Percentiles rank a stretch among this genome's conserved stretches.
These are phyloP conservation scores for Ramalina peruviana DNA, from an alignment of 495 filamentous ascomycete species.

Conservation along the genomic window DNA sequence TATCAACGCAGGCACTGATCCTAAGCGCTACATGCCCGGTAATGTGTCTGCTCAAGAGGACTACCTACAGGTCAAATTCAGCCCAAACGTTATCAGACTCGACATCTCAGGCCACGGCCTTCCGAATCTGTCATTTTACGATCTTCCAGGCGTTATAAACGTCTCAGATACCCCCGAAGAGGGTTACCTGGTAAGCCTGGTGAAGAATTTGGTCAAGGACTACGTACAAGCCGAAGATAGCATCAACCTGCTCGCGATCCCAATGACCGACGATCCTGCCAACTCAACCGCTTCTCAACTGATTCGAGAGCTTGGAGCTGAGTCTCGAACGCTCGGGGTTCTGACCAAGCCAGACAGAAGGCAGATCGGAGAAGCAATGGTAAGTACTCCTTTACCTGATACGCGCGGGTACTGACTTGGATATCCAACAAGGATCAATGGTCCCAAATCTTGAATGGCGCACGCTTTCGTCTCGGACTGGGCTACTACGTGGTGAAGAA, in stretches of 20 bases:
- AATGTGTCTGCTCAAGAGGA: conserved; percentile 21
- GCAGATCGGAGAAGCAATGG: conserved; percentile 24
- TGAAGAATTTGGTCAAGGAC: conserved; percentile 51
- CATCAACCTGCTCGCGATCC: conserved; percentile 58
- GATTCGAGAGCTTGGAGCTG: conserved; percentile 43
- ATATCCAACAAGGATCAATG: conserved; percentile 30
- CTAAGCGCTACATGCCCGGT: conserved; percentile 35
- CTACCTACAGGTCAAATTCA: conserved; percentile 45
- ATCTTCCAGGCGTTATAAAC: conserved; percentile 67
- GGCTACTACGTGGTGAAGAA: conserved; percentile 55
- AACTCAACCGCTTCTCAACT: conserved; percentile 56
- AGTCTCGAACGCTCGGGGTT: conserved; percentile 46
- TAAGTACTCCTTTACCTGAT: too few relatives aligned
- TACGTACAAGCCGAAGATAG: conserved; percentile 52
- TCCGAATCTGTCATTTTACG: conserved; percentile 62
- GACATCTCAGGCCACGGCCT: conserved; percentile 58
- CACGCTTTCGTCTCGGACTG: conserved; percentile 41
- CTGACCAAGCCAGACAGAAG: conserved; percentile 54
- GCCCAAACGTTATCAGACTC: conserved; percentile 60
- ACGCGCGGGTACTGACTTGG: background rate
- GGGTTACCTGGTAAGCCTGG: conserved; percentile 47
- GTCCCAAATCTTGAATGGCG: conserved; percentile 41
- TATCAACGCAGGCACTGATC: conserved; percentile 8
- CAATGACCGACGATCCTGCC: conserved; percentile 60
- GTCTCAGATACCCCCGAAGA: conserved; percentile 46